Evolutionary conservation across 805 yeast species (phyloP).

Genomic region (Metschnikowia peoriensis): DNA sequence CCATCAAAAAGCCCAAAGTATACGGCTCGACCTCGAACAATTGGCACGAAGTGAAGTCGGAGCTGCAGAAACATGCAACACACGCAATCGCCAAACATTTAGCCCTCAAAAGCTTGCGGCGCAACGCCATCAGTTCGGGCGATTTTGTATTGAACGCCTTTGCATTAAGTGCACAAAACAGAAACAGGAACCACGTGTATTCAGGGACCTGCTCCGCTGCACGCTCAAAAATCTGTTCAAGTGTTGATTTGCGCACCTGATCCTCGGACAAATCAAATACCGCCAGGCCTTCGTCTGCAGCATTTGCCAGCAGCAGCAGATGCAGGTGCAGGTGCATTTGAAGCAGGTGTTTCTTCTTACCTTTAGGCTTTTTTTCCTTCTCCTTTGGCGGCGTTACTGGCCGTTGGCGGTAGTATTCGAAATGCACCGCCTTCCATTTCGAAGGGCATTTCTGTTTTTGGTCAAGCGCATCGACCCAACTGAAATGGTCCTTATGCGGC

Average conservation of each 20-base stretch:
- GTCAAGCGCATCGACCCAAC: slow-evolving; percentile 47
- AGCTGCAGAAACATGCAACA: slow-evolving; percentile 53
- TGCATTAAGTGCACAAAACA: slow-evolving; percentile 59
- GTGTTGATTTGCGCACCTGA: slow-evolving; percentile 50
- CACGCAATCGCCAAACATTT: slow-evolving; percentile 70
- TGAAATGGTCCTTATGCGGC: slow-evolving; percentile 33
- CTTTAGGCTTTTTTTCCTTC: slow-evolving; percentile 14
- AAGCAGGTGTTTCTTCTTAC: slow-evolving; percentile 6
- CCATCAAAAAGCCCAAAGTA: slow-evolving; percentile 65
- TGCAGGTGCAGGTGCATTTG: background rate
- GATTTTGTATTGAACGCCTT: slow-evolving; percentile 67
- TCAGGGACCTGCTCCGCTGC: slow-evolving; percentile 58
- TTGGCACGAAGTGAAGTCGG: slow-evolving; percentile 59
- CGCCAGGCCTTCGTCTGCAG: slow-evolving; percentile 46
- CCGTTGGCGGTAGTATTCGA: slow-evolving; percentile 43
- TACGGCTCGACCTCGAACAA: slow-evolving; percentile 72
- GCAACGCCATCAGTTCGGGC: slow-evolving; percentile 49
- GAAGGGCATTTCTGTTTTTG: slow-evolving; percentile 46
- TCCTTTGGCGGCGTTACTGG: background rate
- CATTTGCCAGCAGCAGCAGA: slow-evolving; percentile 6
- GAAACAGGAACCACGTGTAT: slow-evolving; percentile 62
- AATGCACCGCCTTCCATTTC: slow-evolving; percentile 56
- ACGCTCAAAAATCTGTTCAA: slow-evolving; percentile 63
- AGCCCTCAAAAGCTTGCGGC: slow-evolving; percentile 58
- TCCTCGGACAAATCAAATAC: slow-evolving; percentile 54